Base-by-base conservation (phyloP, 441 rosid genomes). In the Melastoma candidum region DNA sequence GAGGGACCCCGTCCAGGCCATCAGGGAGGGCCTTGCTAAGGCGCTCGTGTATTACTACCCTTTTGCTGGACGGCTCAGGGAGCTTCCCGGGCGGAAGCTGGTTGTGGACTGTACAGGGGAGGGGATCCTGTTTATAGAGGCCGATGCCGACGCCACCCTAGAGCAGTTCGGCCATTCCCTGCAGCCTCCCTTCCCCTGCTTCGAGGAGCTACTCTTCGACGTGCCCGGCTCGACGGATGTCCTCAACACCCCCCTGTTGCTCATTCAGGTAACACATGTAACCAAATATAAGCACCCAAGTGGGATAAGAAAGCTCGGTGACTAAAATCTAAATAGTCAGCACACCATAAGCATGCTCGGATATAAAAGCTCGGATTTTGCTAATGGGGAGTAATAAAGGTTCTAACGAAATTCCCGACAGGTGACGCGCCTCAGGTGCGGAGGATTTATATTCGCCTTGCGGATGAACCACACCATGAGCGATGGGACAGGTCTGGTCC, bases 151-250 rank as follows among this genome's bases (percentile, higher is more conserved):
- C 22, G 22, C 65, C 4, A 56, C 58, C 0, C 65, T 77, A 0
- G 60, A 67, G 2, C 54, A 71, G 2, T 70, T 82, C 47, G 82
- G 78, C 2, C 75, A 76, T 60, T 60, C 46, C 5, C 77, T 84
- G 61, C 64, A 49, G 11, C 92, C 87, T 56, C 92, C 84, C 0
- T 77, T 81, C 59, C 82, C 85, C 24, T 67, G 85, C 63, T 60
- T 68, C 9, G 76, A 75, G 22, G 77, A 81, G 54, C 79, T 84
- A 6, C 70, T 84, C 0, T 75, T 60, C 51, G 75, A 81, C 22
- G 64, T 76, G 1, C 65, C 77, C 11, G 80, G 71, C 26, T 75
- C 89, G 1, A 14, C 29, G 36, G 78, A 56, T 10, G 52, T 80
- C 14, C 57, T 82, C 1, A 47, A 77, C 47, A 29, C 67, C 26